Evolutionary conservation across 331 rosid species (phyloP).

Genomic region (Prunus yedoensis): DNA sequence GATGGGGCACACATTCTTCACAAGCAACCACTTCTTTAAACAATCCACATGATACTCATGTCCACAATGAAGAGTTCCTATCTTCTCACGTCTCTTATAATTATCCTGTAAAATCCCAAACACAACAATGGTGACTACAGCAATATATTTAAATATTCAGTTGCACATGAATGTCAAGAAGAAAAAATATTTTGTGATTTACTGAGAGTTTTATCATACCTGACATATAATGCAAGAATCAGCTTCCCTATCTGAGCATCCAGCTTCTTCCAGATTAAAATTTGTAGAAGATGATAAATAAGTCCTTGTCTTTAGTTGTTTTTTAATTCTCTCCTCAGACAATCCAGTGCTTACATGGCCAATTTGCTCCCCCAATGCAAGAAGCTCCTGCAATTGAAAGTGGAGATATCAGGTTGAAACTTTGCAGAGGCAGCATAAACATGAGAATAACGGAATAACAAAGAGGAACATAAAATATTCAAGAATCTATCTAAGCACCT

Average conservation of each 20-base stretch:
- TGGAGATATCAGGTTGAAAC: conserved; percentile 25
- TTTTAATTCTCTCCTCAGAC: conserved; percentile 60
- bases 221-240: conserved; percentile 83
- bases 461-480: neutral
- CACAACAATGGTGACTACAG: neutral
- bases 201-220: conserved; percentile 42
- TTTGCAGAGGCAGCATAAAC: neutral
- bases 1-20: conserved; percentile 82
- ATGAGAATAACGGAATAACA: neutral
- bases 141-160: neutral
- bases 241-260: conserved; percentile 47
- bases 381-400: conserved; percentile 64
- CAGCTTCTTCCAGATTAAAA: conserved; percentile 53
- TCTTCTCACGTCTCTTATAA: conserved; percentile 54
- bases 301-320: conserved; percentile 47
- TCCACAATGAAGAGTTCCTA: conserved; percentile 72
- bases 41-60: conserved; percentile 80
- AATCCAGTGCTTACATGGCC: conserved; percentile 83
- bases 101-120: conserved; percentile 54
- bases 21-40: conserved; percentile 78
- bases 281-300: conserved; percentile 29
- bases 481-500: neutral
- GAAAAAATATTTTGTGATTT: neutral
- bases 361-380: conserved; percentile 85
- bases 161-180: neutral